Conservation (phyloP, 306 rosid genomes). For the Malus fusca region DNA sequence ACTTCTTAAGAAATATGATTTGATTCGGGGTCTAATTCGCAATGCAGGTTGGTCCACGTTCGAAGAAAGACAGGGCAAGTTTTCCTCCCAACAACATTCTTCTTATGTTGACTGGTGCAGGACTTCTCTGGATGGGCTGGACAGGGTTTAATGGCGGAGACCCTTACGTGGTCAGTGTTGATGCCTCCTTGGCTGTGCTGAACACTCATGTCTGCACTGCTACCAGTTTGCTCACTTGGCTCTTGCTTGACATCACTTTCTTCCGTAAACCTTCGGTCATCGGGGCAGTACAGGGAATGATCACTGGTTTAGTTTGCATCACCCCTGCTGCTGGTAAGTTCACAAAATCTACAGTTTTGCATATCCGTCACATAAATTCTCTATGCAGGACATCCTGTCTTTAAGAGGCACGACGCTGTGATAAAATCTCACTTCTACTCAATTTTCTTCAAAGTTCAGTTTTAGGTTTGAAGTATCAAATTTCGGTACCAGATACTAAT, state of each 20-base stretch:
- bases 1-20: background rate
- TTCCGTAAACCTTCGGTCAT: slow-evolving; percentile 40
- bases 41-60: slow-evolving; percentile 39
- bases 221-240: slow-evolving; percentile 43
- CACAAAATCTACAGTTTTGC: background rate
- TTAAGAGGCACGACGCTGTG: background rate
- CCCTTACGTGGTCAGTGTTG: slow-evolving; percentile 33
- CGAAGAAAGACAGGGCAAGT: slow-evolving; percentile 33
- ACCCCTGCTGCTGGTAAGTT: slow-evolving; percentile 42
- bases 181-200: slow-evolving; percentile 39
- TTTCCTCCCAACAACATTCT: slow-evolving; percentile 45
- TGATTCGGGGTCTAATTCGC: background rate
- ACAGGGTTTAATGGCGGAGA: slow-evolving; percentile 46
- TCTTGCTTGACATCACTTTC: slow-evolving; percentile 30
- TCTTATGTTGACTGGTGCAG: slow-evolving; percentile 41
- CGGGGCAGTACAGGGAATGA: slow-evolving; percentile 49
- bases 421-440: background rate
- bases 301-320: slow-evolving; percentile 46
- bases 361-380: background rate
- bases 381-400: background rate
- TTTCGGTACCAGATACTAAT: background rate
- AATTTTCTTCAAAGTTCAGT: no score
- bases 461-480: background rate
- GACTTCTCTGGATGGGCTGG: slow-evolving; percentile 51
- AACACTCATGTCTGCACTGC: slow-evolving; percentile 46